phyloP scores from a whole-genome alignment of 805 yeast species.

The Wickerhamiella sorbophila region DNA sequence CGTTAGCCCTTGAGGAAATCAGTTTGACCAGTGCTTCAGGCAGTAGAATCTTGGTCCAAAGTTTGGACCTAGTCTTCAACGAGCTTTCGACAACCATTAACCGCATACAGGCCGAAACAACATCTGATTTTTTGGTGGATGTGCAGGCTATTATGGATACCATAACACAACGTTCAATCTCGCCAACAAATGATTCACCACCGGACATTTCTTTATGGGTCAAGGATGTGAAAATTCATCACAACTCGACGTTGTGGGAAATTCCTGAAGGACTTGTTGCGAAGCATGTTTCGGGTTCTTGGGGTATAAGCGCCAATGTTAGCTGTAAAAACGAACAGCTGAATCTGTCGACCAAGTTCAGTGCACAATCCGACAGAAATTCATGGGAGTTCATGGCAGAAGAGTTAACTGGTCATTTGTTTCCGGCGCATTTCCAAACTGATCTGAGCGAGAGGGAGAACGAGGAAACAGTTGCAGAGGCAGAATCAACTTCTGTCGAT shows the following conservation, averaged over 20 bases:
- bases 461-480: background rate
- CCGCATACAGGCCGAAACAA: background rate
- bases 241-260: background rate
- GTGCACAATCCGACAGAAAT: background rate
- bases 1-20: constrained; percentile 9
- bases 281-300: background rate
- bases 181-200: background rate
- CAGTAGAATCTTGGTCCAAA: constrained; percentile 10
- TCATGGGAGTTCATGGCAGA: background rate
- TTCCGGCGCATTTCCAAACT: background rate
- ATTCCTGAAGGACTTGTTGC: background rate
- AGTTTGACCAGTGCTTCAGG: constrained; percentile 9
- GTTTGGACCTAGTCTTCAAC: background rate
- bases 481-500: background rate
- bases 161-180: background rate
- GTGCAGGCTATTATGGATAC: background rate
- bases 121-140: background rate
- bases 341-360: background rate
- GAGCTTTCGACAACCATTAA: background rate
- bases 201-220: background rate
- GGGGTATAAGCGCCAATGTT: background rate
- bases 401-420: background rate
- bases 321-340: background rate
- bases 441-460: background rate
- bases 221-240: background rate